phyloP scores from a whole-genome alignment of 306 rosid genomes.

The Cicer yamashitae region DNA sequence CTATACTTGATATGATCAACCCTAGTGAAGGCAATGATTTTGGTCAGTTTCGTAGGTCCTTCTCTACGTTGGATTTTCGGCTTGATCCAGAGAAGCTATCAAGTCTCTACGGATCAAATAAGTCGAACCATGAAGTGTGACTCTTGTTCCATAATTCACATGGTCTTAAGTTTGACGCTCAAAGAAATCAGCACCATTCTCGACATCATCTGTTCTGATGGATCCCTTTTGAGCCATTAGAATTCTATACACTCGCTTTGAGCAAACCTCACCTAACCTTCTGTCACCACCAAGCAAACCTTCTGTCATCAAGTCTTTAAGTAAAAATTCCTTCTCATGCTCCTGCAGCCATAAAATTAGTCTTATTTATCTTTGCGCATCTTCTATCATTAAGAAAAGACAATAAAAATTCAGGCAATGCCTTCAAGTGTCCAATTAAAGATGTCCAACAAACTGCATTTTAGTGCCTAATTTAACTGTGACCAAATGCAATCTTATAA shows the following conservation, averaged over 20 bases:
- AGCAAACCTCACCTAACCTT: slow-evolving; percentile 88
- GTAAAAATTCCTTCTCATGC: slow-evolving; percentile 85
- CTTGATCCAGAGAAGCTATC: slow-evolving; percentile 49
- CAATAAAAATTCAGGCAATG: neutral
- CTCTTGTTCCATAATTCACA: neutral
- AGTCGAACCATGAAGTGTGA: slow-evolving; percentile 31
- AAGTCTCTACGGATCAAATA: slow-evolving; percentile 44
- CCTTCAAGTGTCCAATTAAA: slow-evolving; percentile 15
- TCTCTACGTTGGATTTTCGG: slow-evolving; percentile 63
- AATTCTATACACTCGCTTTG: slow-evolving; percentile 87
- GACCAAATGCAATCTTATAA: slow-evolving; percentile 24
- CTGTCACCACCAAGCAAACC: slow-evolving; percentile 76
- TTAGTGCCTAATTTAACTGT: slow-evolving; percentile 11
- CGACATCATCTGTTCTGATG: slow-evolving; percentile 81
- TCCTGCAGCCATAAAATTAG: slow-evolving; percentile 58
- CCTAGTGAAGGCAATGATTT: slow-evolving; percentile 56
- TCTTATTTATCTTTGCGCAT: slow-evolving; percentile 22
- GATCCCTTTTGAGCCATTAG: slow-evolving; percentile 79
- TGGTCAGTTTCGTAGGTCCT: slow-evolving; percentile 56
- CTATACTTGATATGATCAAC: slow-evolving; percentile 60
- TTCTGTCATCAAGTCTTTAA: slow-evolving; percentile 73
- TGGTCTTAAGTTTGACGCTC: slow-evolving; percentile 34
- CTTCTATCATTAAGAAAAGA: slow-evolving; percentile 24
- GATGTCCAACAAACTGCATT: slow-evolving; percentile 25
- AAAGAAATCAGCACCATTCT: slow-evolving; percentile 91